Base-by-base conservation (phyloP, 1,139 yeast genomes). In the Debaryomyces coudertii region DNA sequence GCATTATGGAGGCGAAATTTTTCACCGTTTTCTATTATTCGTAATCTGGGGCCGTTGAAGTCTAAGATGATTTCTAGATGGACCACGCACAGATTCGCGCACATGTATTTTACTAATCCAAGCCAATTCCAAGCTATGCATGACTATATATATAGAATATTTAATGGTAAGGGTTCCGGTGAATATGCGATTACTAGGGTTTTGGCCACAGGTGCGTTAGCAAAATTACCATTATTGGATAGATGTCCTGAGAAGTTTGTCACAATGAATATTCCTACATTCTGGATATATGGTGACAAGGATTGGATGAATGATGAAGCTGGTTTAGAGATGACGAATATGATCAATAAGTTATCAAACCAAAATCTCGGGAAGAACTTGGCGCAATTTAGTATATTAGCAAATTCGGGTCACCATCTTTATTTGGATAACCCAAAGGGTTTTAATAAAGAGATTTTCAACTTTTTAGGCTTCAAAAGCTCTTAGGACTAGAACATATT, bases 351-450 rank as follows among this genome's bases (percentile, higher is more conserved):
- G n/a, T 55, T 71, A 43, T 56, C 76, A 0, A 46, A 49, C 11
- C 49, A 52, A 5, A 45, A 48, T 8, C 44, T 50, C 42, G 35
- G 46, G 18, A 48, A 52, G 40, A 48, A 53, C 12, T 53, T 68
- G 42, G 71, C 77, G 2, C 40, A 53, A 5, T 82, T 77, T 48
- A 66, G 64, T 12, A 68, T 80, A 7, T 68, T 87, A 1, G 61
- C 71, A 2, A 68, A 78, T 43, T 82, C 92, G 1, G 93, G 96
- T 0, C 96, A 89, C 60, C 93, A 89, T 63, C 63, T 89, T 46
- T 87, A 87, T 56, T 66, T 89, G 49, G 96, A 89, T 61, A 88
- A 89, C 53, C 84, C 86, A 5, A 55, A 53, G 5, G 60, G 52
- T 11, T 65, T 66, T 45, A 65, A 68, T 15, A 52, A 56, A 9